These are phyloP conservation scores for Pilatotrama ljubarskyi DNA, from an alignment of 768 basidiomycete species.

Conservation along the genomic window DNA sequence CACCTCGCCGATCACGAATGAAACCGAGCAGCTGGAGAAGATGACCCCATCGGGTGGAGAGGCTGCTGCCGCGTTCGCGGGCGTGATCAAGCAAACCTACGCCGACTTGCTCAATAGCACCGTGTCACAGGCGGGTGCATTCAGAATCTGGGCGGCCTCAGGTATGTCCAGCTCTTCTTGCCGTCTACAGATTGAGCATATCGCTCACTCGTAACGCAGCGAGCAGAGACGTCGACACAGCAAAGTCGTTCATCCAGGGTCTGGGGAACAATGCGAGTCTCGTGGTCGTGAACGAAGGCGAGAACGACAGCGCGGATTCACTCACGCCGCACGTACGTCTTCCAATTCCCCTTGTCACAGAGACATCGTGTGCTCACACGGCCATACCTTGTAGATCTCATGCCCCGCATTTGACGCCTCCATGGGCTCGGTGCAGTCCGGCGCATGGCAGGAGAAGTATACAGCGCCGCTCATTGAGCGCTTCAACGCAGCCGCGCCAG, in stretches of 20 bases:
- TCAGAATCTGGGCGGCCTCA: slow-evolving; percentile 20
- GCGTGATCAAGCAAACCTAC: slow-evolving; percentile 16
- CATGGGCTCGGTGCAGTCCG: slow-evolving; percentile 18
- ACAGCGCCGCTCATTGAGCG: slow-evolving; percentile 22
- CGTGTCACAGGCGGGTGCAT: background rate
- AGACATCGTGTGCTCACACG: background rate
- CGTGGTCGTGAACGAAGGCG: slow-evolving; percentile 19
- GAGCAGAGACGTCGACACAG: slow-evolving; percentile 18
- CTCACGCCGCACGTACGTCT: slow-evolving; percentile 21
- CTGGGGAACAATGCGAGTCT: slow-evolving; percentile 12
- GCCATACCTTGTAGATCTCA: background rate
- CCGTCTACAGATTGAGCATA: no score
- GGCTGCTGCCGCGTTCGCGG: slow-evolving; percentile 18
- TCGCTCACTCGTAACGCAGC: background rate
- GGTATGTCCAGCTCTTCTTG: background rate
- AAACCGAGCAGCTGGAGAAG: slow-evolving; percentile 20
- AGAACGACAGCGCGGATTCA: slow-evolving; percentile 18
- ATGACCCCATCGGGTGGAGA: slow-evolving; percentile 20
- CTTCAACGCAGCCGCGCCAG: slow-evolving; percentile 17
- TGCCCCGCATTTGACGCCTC: slow-evolving; percentile 19
- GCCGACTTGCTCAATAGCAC: slow-evolving; percentile 10
- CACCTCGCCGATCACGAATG: slow-evolving; percentile 20
- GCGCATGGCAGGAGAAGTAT: slow-evolving; percentile 19
- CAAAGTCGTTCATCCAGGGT: slow-evolving; percentile 13
- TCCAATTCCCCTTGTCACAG: background rate